Percentiles rank a stretch among this genome's conserved stretches.
Conservation (phyloP, 768 basidiomycete species). For the Boletus patriciae region DNA sequence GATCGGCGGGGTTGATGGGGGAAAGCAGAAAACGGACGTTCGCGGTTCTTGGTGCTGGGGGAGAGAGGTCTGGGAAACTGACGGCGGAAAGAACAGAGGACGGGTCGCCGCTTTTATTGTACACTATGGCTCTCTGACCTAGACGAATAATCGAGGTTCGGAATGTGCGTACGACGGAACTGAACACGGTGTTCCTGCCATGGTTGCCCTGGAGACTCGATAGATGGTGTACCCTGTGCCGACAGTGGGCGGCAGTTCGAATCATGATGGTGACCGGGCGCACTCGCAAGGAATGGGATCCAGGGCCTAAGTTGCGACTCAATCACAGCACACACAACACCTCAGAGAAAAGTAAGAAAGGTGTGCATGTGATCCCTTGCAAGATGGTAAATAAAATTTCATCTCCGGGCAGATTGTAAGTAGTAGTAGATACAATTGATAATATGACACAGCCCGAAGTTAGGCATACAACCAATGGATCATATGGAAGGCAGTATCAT, state of each 20-base stretch:
- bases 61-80: constrained; percentile 51
- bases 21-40: constrained; percentile 69
- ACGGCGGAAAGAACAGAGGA: constrained; percentile 54
- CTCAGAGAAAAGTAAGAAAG: not conserved
- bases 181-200: not conserved
- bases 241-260: not conserved
- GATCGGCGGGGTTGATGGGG: constrained; percentile 80
- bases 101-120: constrained; percentile 60
- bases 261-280: constrained; percentile 1
- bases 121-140: constrained; percentile 65
- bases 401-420: not conserved
- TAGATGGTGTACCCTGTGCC: not conserved
- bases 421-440: constrained; percentile 15
- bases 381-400: not conserved
- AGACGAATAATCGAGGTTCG: constrained; percentile 31
- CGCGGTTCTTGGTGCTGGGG: constrained; percentile 54
- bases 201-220: not conserved
- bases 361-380: not conserved
- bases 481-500: constrained; percentile 12
- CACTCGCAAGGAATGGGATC: too few species aligned
- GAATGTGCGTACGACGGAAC: constrained; percentile 22
- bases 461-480: constrained; percentile 27
- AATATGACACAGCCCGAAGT: constrained; percentile 9
- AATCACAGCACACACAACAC: too few species aligned
- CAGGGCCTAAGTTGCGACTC: too few species aligned